These are phyloP conservation scores for Botrytis medusae DNA, from an alignment of 2,329 filamentous ascomycete species.

Conservation along the genomic window DNA sequence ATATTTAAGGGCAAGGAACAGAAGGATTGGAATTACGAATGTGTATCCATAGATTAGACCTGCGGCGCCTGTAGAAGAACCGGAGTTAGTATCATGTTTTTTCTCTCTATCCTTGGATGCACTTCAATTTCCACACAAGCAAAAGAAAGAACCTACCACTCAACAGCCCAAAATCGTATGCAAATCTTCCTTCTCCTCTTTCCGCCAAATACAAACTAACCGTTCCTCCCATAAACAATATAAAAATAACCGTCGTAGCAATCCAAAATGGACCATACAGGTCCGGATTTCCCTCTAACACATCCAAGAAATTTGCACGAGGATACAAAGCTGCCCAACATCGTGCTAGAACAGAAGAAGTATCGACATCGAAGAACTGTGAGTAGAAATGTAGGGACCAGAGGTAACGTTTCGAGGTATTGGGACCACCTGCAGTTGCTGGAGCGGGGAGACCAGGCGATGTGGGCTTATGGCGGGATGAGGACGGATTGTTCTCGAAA, in stretches of 20 bases:
- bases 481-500: slow-evolving; percentile 62
- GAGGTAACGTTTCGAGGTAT: slow-evolving; percentile 77
- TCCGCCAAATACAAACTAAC: slow-evolving; percentile 85
- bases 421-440: slow-evolving; percentile 49
- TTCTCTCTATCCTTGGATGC: background rate
- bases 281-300: slow-evolving; percentile 94
- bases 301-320: slow-evolving; percentile 91
- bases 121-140: background rate
- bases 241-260: slow-evolving; percentile 93
- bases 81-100: background rate
- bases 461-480: slow-evolving; percentile 43
- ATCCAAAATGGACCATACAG: slow-evolving; percentile 99
- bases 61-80: slow-evolving; percentile 62
- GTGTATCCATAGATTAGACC: slow-evolving; percentile 97
- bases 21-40: slow-evolving; percentile 74
- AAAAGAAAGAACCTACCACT: slow-evolving; percentile 58
- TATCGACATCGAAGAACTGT: slow-evolving; percentile 99
- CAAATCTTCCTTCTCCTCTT: slow-evolving; percentile 69
- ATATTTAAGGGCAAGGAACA: slow-evolving; percentile 90
- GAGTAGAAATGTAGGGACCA: slow-evolving; percentile 94
- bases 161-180: slow-evolving; percentile 86
- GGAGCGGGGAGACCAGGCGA: slow-evolving; percentile 55
- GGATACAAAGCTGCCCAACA: slow-evolving; percentile 90
- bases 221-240: slow-evolving; percentile 91
- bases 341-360: slow-evolving; percentile 79